A percentile compares a stretch with the other conserved stretches of the same genome.
These are phyloP conservation scores for Globisporangium cylindrosporum DNA, from an alignment of 352 stramenopile species.

Conservation along the genomic window DNA sequence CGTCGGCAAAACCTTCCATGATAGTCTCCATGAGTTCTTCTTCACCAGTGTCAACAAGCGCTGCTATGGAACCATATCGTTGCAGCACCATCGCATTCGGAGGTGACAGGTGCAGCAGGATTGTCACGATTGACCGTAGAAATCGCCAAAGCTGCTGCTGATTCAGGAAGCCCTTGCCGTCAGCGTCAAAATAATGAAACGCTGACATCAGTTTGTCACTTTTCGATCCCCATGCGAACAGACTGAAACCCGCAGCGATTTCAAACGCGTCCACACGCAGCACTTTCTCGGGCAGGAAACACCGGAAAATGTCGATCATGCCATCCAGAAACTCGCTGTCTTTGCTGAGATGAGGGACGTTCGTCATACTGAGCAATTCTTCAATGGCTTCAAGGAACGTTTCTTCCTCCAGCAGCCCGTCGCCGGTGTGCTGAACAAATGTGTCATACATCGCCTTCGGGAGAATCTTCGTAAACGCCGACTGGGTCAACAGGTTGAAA, in stretches of 20 bases:
- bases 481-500: constrained; percentile 62
- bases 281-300: constrained; percentile 64
- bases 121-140: constrained; percentile 76
- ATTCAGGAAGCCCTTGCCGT: constrained; percentile 79
- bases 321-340: constrained; percentile 71
- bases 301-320: constrained; percentile 76
- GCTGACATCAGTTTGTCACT: constrained; percentile 82
- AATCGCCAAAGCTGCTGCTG: constrained; percentile 83
- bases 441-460: constrained; percentile 83
- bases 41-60: constrained; percentile 75
- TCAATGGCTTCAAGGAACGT: constrained; percentile 81
- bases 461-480: constrained; percentile 66
- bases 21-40: constrained; percentile 78
- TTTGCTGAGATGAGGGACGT: constrained; percentile 67
- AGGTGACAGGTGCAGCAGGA: constrained; percentile 68
- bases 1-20: constrained; percentile 48
- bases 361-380: constrained; percentile 76
- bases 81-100: constrained; percentile 51
- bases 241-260: constrained; percentile 74
- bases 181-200: constrained; percentile 85
- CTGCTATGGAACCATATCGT: constrained; percentile 60
- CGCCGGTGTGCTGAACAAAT: constrained; percentile 82
- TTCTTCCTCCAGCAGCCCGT: constrained; percentile 79
- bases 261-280: constrained; percentile 78
- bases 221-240: constrained; percentile 83